These are phyloP conservation scores for Scedosporium dehoogii DNA, from an alignment of 2,329 filamentous ascomycete species.

Conservation along the genomic window DNA sequence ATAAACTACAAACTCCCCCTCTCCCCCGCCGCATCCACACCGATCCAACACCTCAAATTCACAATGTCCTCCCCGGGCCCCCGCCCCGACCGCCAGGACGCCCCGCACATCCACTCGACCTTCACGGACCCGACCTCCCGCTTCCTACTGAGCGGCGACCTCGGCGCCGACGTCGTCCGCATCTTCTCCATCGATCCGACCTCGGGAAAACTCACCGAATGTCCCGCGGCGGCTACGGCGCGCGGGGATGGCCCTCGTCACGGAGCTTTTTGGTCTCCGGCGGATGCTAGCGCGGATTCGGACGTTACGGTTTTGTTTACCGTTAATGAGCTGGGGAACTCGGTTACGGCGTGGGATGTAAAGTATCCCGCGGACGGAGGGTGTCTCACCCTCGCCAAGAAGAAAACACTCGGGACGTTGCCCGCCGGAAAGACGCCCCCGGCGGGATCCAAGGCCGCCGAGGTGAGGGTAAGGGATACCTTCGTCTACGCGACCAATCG, in stretches of 20 bases:
- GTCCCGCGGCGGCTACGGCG: conserved; percentile 28
- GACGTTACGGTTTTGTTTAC: conserved; percentile 23
- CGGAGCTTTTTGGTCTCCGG: conserved; percentile 36
- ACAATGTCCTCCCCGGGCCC: conserved; percentile 31
- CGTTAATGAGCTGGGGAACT: conserved; percentile 40
- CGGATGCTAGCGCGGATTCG: conserved; percentile 1
- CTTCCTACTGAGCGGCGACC: conserved; percentile 40
- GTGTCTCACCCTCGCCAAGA: conserved; percentile 35
- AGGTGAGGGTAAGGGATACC: conserved; percentile 41
- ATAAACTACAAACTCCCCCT: conserved; percentile 33
- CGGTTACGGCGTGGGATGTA: conserved; percentile 38
- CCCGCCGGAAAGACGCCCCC: conserved; percentile 30
- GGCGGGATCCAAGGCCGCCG: conserved; percentile 40
- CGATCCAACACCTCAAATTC: conserved; percentile 28
- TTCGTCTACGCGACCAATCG: conserved; percentile 54
- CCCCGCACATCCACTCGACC: conserved; percentile 43
- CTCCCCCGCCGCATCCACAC: conserved; percentile 13
- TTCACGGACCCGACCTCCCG: conserved; percentile 37
- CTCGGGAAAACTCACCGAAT: conserved; percentile 34
- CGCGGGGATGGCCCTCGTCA: conserved; percentile 44
- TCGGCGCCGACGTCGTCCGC: conserved; percentile 44
- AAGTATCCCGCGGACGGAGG: conserved; percentile 28
- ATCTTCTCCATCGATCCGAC: conserved; percentile 38
- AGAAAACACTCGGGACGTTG: conserved; percentile 37
- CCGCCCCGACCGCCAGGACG: conserved; percentile 38